Evolutionary conservation across 208 protist genomes (phyloP).

Genomic region (Trypanosoma mega): DNA sequence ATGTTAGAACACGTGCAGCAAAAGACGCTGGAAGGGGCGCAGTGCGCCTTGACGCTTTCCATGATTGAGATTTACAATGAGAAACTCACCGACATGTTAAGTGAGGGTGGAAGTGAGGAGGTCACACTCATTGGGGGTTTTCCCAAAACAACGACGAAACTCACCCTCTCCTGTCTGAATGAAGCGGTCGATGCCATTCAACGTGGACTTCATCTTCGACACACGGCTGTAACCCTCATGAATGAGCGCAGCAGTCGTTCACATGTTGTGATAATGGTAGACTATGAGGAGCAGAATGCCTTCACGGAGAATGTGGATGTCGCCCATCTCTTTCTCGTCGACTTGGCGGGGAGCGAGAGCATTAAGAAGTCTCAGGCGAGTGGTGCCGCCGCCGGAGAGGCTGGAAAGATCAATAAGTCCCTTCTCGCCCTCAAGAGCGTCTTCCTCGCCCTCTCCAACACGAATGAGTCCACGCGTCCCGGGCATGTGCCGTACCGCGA

Average conservation of each 20-base stretch:
- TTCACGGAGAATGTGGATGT: slow-evolving; percentile 89
- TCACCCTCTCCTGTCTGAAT: slow-evolving; percentile 61
- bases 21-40: slow-evolving; percentile 81
- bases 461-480: slow-evolving; percentile 72
- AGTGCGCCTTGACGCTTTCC: slow-evolving; percentile 87
- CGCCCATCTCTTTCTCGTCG: slow-evolving; percentile 95
- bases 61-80: slow-evolving; percentile 95
- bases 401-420: slow-evolving; percentile 92
- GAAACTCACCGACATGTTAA: slow-evolving; percentile 89
- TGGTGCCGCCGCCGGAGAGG: slow-evolving; percentile 84
- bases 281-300: slow-evolving; percentile 80
- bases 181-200: slow-evolving; percentile 79
- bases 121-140: slow-evolving; percentile 85
- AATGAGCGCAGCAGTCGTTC: slow-evolving; percentile 96
- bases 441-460: slow-evolving; percentile 87
- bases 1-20: slow-evolving; percentile 89
- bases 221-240: slow-evolving; percentile 93
- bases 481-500: slow-evolving; percentile 94
- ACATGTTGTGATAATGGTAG: slow-evolving; percentile 96
- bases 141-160: slow-evolving; percentile 63
- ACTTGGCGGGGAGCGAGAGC: slow-evolving; percentile 95
- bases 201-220: slow-evolving; percentile 64
- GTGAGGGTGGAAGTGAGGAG: slow-evolving; percentile 71
- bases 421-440: slow-evolving; percentile 94
- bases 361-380: slow-evolving; percentile 91